These are phyloP conservation scores for Coemansia sp. DNA, from an alignment of 192 early-diverging fungal genomes.

Conservation along the genomic window DNA sequence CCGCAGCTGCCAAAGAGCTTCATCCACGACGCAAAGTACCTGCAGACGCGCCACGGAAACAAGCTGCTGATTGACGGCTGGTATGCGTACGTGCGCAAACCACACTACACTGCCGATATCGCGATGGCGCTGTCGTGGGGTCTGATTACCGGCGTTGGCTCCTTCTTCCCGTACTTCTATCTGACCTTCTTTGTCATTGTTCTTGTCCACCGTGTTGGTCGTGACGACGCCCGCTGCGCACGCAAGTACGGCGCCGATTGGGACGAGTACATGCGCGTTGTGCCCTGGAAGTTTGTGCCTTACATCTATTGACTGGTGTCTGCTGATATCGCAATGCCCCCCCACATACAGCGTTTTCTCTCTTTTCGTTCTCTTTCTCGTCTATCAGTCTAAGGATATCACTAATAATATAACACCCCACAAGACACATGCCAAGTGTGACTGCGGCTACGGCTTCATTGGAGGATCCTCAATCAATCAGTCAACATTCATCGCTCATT, in stretches of 20 bases:
- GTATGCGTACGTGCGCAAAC: slow-evolving; percentile 91
- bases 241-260: slow-evolving; percentile 94
- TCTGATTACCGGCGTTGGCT: slow-evolving; percentile 78
- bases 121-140: slow-evolving; percentile 91
- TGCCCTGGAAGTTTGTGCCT: slow-evolving; percentile 87
- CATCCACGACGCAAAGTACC: slow-evolving; percentile 80
- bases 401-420: no score
- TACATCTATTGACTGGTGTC: slow-evolving; percentile 57
- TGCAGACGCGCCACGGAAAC: slow-evolving; percentile 80
- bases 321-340: not conserved
- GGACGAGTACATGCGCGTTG: slow-evolving; percentile 81
- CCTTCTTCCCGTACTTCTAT: slow-evolving; percentile 92
- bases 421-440: not conserved
- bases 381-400: not conserved
- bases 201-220: slow-evolving; percentile 81
- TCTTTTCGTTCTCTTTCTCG: not conserved
- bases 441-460: not conserved
- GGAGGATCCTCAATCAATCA: not conserved
- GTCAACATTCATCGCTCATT: not conserved
- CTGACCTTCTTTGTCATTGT: slow-evolving; percentile 88
- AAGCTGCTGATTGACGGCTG: slow-evolving; percentile 83
- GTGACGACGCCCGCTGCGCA: slow-evolving; percentile 87
- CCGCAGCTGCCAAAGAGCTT: slow-evolving; percentile 61
- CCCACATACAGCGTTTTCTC: not conserved
- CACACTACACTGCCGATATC: slow-evolving; percentile 95